Evolutionary conservation across 352 stramenopile genomes (phyloP).

Genomic region (Phytophthora meadii): DNA sequence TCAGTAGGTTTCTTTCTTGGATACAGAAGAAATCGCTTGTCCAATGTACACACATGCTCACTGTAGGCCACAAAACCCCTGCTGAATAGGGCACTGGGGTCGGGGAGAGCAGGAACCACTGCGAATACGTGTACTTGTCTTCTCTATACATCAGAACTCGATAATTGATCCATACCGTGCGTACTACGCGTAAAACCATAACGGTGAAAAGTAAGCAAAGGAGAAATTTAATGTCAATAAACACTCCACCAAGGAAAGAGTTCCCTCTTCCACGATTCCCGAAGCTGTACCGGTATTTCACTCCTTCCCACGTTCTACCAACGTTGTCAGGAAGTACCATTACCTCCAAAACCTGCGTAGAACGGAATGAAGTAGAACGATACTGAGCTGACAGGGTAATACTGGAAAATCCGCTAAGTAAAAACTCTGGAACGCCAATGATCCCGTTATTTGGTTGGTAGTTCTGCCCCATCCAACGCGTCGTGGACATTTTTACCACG

Average conservation of each 20-base stretch:
- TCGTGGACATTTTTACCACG: background rate
- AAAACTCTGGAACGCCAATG: slow-evolving; percentile 40
- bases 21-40: slow-evolving; percentile 35
- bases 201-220: slow-evolving; percentile 21
- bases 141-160: background rate
- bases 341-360: slow-evolving; percentile 12
- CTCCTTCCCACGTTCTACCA: background rate
- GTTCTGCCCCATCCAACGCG: background rate
- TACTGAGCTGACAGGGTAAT: slow-evolving; percentile 42
- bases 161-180: background rate
- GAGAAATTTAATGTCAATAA: slow-evolving; percentile 45
- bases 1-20: slow-evolving; percentile 5
- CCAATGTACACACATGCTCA: slow-evolving; percentile 43
- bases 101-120: slow-evolving; percentile 16
- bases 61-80: slow-evolving; percentile 27
- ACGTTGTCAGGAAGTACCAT: slow-evolving; percentile 17
- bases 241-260: slow-evolving; percentile 20
- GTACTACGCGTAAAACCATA: background rate
- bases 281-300: slow-evolving; percentile 26
- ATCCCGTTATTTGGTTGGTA: slow-evolving; percentile 25
- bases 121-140: background rate
- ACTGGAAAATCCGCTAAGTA: slow-evolving; percentile 41
- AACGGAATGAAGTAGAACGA: slow-evolving; percentile 30
- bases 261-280: slow-evolving; percentile 14
- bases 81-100: slow-evolving; percentile 40